phyloP scores from a whole-genome alignment of 805 yeast genomes.

The Kuraishia cidri region DNA sequence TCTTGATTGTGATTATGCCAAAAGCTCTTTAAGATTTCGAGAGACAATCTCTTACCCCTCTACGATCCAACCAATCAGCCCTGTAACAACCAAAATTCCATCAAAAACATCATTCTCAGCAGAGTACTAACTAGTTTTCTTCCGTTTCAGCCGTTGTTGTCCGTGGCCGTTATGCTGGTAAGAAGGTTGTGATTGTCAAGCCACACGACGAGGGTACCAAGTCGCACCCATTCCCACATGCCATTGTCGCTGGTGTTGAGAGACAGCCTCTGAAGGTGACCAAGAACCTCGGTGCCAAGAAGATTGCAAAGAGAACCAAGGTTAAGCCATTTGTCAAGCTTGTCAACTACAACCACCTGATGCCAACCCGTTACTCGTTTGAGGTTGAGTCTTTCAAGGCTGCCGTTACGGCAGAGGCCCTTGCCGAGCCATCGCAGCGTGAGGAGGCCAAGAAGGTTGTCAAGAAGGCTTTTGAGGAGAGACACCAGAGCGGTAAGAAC shows the following conservation, averaged over 20 bases:
- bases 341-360: constrained; percentile 98
- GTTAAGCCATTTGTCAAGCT: constrained; percentile 99
- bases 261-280: constrained; percentile 96
- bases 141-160: constrained; percentile 78
- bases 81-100: no score
- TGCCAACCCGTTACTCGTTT: constrained; percentile 99
- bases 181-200: constrained; percentile 98
- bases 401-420: constrained; percentile 86
- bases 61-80: no score
- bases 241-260: constrained; percentile 98
- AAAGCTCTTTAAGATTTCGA: no score
- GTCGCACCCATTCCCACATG: constrained; percentile 98
- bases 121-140: no score
- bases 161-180: constrained; percentile 99
- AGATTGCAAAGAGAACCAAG: constrained; percentile 93
- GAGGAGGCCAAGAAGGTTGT: constrained; percentile 98
- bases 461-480: constrained; percentile 98
- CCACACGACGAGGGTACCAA: constrained; percentile 99
- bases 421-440: constrained; percentile 96
- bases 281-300: constrained; percentile 92
- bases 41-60: no score
- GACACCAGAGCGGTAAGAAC: constrained; percentile 99
- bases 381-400: constrained; percentile 95
- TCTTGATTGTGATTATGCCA: no score
- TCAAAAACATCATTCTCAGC: no score